Conservation (phyloP, 495 filamentous ascomycete genomes). For the Penicillium canescens region DNA sequence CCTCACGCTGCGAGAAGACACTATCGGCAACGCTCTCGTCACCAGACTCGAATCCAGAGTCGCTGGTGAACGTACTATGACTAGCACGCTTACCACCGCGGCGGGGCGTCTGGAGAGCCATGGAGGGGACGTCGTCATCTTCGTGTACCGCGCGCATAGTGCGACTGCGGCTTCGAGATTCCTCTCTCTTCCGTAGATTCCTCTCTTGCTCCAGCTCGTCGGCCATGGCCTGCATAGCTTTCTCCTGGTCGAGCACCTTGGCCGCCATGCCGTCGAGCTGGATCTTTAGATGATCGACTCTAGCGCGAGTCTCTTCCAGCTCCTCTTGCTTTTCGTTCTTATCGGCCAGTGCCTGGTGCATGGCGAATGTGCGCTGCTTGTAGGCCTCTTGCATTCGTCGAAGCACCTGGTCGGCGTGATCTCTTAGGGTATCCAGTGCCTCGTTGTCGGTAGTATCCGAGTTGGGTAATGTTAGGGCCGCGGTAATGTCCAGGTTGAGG, state of each 20-base stretch:
- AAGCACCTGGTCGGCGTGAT: conserved; percentile 66
- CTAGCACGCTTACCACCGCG: conserved; percentile 52
- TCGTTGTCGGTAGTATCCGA: conserved; percentile 57
- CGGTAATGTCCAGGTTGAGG: conserved; percentile 61
- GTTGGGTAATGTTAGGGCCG: conserved; percentile 61
- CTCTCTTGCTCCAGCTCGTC: conserved; percentile 65
- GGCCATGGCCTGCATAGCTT: conserved; percentile 60
- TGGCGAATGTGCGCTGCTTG: conserved; percentile 56
- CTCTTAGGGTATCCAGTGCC: conserved; percentile 68
- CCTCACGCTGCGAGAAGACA: conserved; percentile 62
- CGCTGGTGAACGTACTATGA: conserved; percentile 50
- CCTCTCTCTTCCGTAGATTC: conserved; percentile 52
- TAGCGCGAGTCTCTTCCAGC: conserved; percentile 70
- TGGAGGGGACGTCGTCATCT: conserved; percentile 47
- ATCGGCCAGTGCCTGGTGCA: conserved; percentile 62
- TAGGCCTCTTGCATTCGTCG: conserved; percentile 70
- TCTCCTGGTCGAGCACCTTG: conserved; percentile 65
- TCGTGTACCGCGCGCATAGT: conserved; percentile 33
- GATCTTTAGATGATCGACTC: conserved; percentile 62
- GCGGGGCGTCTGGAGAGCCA: conserved; percentile 52
- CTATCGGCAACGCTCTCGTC: conserved; percentile 60
- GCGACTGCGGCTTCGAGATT: conserved; percentile 46
- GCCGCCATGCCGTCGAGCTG: conserved; percentile 78
- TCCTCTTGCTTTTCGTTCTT: conserved; percentile 68
- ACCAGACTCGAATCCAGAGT: conserved; percentile 56